Base-by-base conservation (phyloP, 2,329 filamentous ascomycete species). In the Alternaria sp. region DNA sequence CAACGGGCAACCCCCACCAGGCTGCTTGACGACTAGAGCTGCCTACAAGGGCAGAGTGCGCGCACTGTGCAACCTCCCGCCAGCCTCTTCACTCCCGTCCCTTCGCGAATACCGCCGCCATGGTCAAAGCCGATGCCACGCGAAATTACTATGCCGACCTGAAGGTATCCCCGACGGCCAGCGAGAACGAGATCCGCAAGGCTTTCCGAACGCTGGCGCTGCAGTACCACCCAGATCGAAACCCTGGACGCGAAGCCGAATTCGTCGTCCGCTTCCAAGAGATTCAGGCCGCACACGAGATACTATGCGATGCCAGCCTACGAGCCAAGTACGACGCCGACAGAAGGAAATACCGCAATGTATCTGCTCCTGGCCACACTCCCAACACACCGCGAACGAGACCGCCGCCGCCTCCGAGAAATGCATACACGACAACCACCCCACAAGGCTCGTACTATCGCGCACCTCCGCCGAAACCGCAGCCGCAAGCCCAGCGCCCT, bases 91-190 rank as follows among this genome's bases (percentile, higher is more conserved):
- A 30, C 8, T 41, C 15, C 5, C 41, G 26, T 58, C 28, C 20
- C 44, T 41, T 30, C 47, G 33, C 66, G 25, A 55, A 61, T 47
- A 57, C 68, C 61, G 58, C 65, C 63, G 62, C 59, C 71, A 92
- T 92, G 90, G 88, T 88, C 72, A 90, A 90, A 81, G 83, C 85
- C 71, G 90, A 92, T 77, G 84, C 87, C 67, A 87, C 85, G 71
- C 87, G 89, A 73, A 92, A 96, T 81, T 96, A 96, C 81, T 97
- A 97, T 81, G 90, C 89, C 65, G 93, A 96, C 82, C 85, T 97
- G 59, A 92, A 92, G 68, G 82, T 97, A 60, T 80, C 88, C 2
- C 83, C 87, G 11, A 87, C 86, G 71, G 92, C 92, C 57, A 88
- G 91, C 69, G 82, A 88, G 46, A 87, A 89, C 28, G 92, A 96